Percentiles rank a stretch among this genome's conserved stretches.
Conservation (phyloP, 495 filamentous ascomycete genomes). For the Lasiosphaeriaceae sp. region DNA sequence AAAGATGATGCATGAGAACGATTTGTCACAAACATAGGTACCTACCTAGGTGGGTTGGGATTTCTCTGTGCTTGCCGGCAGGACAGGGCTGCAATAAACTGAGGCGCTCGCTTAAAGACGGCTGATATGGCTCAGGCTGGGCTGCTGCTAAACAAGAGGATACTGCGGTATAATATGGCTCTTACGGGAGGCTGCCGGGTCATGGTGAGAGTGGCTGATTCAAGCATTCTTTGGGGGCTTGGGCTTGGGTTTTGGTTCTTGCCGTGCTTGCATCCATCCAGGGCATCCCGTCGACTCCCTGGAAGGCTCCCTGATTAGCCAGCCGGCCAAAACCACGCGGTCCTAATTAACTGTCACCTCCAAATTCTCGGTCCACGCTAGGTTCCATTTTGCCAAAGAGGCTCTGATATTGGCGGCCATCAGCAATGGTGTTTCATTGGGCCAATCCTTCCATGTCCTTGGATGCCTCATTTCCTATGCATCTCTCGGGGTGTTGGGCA, state of each 20-base stretch:
- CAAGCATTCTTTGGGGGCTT: background rate
- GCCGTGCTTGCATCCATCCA: background rate
- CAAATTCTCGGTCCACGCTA: background rate
- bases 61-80: too few relatives aligned
- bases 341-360: background rate
- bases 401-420: conserved; percentile 12
- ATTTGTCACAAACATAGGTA: too few relatives aligned
- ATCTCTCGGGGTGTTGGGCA: too few relatives aligned
- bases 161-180: background rate
- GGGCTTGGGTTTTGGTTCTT: background rate
- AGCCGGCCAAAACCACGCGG: background rate
- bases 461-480: background rate
- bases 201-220: background rate
- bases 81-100: too few relatives aligned
- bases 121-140: too few relatives aligned
- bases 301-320: background rate
- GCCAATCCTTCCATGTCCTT: background rate
- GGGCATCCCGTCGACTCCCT: background rate
- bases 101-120: too few relatives aligned
- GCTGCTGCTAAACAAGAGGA: background rate
- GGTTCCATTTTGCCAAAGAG: conserved; percentile 14
- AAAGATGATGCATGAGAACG: too few relatives aligned
- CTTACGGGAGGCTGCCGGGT: background rate
- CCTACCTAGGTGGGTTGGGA: too few relatives aligned
- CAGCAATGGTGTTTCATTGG: background rate